Conservation (phyloP, 2,329 filamentous ascomycete species). For the Sclerotinia minor region DNA sequence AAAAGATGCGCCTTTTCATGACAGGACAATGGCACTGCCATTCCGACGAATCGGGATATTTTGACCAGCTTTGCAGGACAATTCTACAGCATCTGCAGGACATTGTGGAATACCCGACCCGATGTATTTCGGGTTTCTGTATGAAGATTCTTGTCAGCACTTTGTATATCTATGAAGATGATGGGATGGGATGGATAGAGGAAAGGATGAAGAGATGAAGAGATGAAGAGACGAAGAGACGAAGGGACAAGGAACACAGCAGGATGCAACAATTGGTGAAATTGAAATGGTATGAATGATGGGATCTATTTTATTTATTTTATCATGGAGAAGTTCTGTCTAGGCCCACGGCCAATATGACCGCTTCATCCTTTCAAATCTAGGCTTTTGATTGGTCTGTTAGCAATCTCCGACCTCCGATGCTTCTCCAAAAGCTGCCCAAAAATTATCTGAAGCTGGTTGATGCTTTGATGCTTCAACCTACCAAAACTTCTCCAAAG, state of each 20-base stretch:
- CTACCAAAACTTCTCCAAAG: background rate
- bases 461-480: background rate
- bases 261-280: background rate
- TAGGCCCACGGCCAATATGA: background rate
- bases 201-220: background rate
- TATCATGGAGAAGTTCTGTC: background rate
- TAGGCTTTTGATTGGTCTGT: background rate
- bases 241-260: background rate
- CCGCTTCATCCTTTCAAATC: background rate
- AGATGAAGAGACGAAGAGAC: background rate
- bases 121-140: conserved; percentile 9
- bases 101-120: conserved; percentile 5
- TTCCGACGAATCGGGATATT: conserved; percentile 10
- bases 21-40: conserved; percentile 7
- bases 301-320: background rate
- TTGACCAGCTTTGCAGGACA: conserved; percentile 18
- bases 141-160: conserved; percentile 4
- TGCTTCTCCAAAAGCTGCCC: conserved; percentile 3
- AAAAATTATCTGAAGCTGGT: conserved; percentile 12
- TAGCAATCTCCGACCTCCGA: conserved; percentile 19
- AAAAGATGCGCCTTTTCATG: conserved; percentile 8
- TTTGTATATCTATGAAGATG: background rate
- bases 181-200: background rate
- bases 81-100: conserved; percentile 14
- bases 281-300: background rate